phyloP scores from a whole-genome alignment of 768 basidiomycete genomes.

The Saitozyma podzolica region DNA sequence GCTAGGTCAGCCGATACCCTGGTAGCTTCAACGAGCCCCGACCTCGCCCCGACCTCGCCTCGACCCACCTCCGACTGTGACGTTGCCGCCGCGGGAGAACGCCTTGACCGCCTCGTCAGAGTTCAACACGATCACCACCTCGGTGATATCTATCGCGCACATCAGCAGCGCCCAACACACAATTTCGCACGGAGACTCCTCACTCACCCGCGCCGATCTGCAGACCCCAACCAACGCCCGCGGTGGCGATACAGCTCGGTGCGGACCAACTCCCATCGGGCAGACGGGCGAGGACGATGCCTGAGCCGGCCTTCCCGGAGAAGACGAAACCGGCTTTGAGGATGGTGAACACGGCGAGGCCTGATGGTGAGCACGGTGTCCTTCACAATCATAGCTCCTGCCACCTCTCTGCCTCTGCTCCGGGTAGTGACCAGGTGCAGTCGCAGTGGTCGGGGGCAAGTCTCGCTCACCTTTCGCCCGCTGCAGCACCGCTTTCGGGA shows the following conservation, averaged over 20 bases:
- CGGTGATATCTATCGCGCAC: constrained; percentile 52
- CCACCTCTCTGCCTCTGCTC: constrained; percentile 4
- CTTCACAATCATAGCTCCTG: no score
- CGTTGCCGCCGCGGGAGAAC: constrained; percentile 92
- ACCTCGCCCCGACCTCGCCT: background rate
- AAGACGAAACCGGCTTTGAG: constrained; percentile 87
- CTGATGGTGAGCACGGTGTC: constrained; percentile 53
- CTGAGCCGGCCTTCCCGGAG: constrained; percentile 91
- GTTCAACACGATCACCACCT: constrained; percentile 96
- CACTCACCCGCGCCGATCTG: constrained; percentile 89
- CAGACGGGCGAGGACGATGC: constrained; percentile 84
- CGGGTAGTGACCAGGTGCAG: background rate
- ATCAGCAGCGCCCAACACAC: constrained; percentile 7
- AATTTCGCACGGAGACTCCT: constrained; percentile 51
- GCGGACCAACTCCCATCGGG: constrained; percentile 97
- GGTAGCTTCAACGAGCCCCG: background rate
- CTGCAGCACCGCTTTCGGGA: constrained; percentile 89
- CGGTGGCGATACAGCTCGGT: constrained; percentile 94
- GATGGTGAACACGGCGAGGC: constrained; percentile 91
- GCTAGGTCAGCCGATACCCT: background rate
- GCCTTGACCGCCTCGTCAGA: constrained; percentile 92
- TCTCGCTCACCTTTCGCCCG: constrained; percentile 71
- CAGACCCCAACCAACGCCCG: constrained; percentile 61
- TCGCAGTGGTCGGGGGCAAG: background rate
- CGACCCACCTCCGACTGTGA: constrained; percentile 81